These are phyloP conservation scores for Hyphodiscus hymeniophilus DNA, from an alignment of 495 filamentous ascomycete species.

Conservation along the genomic window DNA sequence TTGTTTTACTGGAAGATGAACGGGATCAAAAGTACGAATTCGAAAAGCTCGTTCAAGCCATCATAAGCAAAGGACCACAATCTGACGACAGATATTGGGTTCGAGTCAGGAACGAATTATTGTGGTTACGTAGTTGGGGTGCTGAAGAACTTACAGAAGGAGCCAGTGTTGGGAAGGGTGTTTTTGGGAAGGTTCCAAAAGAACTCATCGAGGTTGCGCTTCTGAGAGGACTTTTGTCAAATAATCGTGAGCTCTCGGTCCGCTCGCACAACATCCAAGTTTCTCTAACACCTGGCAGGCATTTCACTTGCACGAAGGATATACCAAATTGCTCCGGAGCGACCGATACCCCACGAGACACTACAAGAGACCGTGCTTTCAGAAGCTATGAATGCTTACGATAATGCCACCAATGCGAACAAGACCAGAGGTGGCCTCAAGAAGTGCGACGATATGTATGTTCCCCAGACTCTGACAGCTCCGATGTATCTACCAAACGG, in stretches of 20 bases:
- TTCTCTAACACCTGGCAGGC: conserved; percentile 31
- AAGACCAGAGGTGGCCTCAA: conserved; percentile 74
- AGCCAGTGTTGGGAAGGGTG: conserved; percentile 36
- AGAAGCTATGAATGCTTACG: conserved; percentile 65
- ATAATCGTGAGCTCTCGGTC: conserved; percentile 49
- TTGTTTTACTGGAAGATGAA: conserved; percentile 48
- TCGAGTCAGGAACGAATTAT: conserved; percentile 52
- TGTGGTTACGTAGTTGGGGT: conserved; percentile 82
- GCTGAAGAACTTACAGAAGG: conserved; percentile 31
- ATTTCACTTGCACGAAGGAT: conserved; percentile 60
- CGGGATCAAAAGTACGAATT: conserved; percentile 61
- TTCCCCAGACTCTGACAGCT: conserved; percentile 11
- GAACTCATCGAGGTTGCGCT: conserved; percentile 65
- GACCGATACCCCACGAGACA: conserved; percentile 39
- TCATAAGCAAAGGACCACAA: conserved; percentile 27
- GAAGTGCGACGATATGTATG: conserved; percentile 76
- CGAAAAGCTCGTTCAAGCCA: conserved; percentile 49
- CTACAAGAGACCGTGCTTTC: conserved; percentile 60
- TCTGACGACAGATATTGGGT: conserved; percentile 64
- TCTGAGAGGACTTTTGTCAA: conserved; percentile 63
- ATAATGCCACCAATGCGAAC: conserved; percentile 88
- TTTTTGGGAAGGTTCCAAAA: conserved; percentile 60
- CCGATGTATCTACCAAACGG: background rate
- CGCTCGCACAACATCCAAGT: background rate
- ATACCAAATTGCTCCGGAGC: conserved; percentile 49